A percentile compares a stretch with the other conserved stretches of the same genome.
phyloP scores from a whole-genome alignment of 1,284 basidiomycete genomes.

The Trichosporon asahii region DNA sequence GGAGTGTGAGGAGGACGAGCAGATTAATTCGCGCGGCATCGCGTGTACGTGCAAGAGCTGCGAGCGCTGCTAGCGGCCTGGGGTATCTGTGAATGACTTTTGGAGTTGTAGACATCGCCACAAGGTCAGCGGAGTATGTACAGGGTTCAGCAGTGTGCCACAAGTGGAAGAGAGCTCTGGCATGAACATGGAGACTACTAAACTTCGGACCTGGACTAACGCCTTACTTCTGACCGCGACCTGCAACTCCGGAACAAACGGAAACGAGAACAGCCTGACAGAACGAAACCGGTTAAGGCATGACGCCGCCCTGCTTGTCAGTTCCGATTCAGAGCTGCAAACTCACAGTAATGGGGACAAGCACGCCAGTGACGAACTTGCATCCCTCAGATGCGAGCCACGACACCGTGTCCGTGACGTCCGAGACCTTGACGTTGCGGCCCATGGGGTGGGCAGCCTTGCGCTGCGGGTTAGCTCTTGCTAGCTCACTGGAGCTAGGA shows the following conservation, averaged over 20 bases:
- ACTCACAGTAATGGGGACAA: conserved; percentile 8
- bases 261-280: background rate
- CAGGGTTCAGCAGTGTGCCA: too few species aligned
- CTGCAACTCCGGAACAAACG: background rate
- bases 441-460: background rate
- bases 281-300: background rate
- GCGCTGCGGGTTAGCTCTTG: background rate
- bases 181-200: too few species aligned
- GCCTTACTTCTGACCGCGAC: background rate
- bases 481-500: too few species aligned
- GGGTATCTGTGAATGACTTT: background rate
- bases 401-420: background rate
- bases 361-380: conserved; percentile 5
- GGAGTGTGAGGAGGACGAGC: background rate
- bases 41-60: background rate
- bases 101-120: too few species aligned
- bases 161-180: too few species aligned
- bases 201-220: too few species aligned
- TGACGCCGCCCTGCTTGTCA: conserved; percentile 5
- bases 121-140: too few species aligned
- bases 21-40: background rate
- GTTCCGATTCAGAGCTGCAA: background rate
- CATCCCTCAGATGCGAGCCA: conserved; percentile 5
- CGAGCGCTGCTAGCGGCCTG: background rate
- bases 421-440: background rate